phyloP scores from a whole-genome alignment of 202 grass and related monocot species.

The Hordeum pubiflorum region DNA sequence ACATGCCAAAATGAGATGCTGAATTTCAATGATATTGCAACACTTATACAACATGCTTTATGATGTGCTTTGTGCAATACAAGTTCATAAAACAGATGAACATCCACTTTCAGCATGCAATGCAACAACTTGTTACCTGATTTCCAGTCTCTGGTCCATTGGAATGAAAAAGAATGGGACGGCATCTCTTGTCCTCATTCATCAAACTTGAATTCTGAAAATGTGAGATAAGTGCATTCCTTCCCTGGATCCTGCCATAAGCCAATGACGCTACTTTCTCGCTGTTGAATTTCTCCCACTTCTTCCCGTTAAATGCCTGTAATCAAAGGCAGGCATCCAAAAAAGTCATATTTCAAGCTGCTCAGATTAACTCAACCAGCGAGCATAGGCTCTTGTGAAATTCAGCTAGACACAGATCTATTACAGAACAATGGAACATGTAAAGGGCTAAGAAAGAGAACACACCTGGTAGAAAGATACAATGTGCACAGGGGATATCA shows the following conservation, averaged over 20 bases:
- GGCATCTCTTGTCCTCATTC: constrained; percentile 96
- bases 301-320: constrained; percentile 91
- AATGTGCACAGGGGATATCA: constrained; percentile 76
- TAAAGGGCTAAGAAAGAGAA: not conserved
- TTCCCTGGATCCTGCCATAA: constrained; percentile 92
- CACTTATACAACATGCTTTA: not conserved
- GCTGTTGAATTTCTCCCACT: constrained; percentile 99
- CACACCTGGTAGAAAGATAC: constrained; percentile 81
- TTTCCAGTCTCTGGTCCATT: constrained; percentile 45
- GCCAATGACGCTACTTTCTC: constrained; percentile 93
- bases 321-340: not conserved
- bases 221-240: constrained; percentile 67
- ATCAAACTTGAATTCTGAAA: constrained; percentile 98
- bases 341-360: constrained; percentile 10
- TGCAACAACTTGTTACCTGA: constrained; percentile 36
- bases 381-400: not conserved
- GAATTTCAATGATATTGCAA: not conserved
- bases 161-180: constrained; percentile 87
- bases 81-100: not conserved
- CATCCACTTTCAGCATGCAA: not conserved
- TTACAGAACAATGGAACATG: not conserved
- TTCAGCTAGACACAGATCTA: constrained; percentile 1
- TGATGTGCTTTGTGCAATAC: not conserved
- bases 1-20: not conserved
- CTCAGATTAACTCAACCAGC: not conserved